Percentiles rank a stretch among this genome's conserved stretches.
Evolutionary conservation across 208 protist genomes (phyloP).

Genomic region (Trichomonas tenax): DNA sequence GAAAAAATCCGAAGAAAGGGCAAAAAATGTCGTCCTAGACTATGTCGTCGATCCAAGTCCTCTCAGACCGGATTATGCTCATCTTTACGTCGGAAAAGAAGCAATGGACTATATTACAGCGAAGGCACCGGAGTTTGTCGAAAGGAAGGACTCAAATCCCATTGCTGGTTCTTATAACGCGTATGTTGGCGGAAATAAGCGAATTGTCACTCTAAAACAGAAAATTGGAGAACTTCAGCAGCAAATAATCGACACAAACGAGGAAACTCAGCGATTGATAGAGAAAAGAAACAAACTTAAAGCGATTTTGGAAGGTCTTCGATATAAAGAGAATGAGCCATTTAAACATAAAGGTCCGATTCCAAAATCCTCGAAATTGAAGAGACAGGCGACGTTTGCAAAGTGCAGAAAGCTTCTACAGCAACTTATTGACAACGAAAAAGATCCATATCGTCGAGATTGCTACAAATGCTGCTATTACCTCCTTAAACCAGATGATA

Average conservation of each 20-base stretch:
- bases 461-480: neutral
- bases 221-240: conserved; percentile 18
- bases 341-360: neutral
- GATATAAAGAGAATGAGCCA: neutral
- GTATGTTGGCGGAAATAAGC: neutral
- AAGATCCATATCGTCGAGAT: neutral
- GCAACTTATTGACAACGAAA: neutral
- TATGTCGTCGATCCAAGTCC: neutral
- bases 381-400: neutral
- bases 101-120: neutral
- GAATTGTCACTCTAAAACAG: neutral
- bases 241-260: neutral
- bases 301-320: neutral
- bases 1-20: neutral
- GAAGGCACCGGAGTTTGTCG: neutral
- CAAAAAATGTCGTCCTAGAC: neutral
- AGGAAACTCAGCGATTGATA: neutral
- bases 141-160: neutral
- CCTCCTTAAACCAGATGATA: neutral
- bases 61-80: neutral
- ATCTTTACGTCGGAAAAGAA: neutral
- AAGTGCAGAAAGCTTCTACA: neutral
- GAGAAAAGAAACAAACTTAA: neutral
- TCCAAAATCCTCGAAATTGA: neutral
- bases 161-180: conserved; percentile 9